Evolutionary conservation across 768 basidiomycete genomes (phyloP).

Genomic region (Tulasnella sp.): DNA sequence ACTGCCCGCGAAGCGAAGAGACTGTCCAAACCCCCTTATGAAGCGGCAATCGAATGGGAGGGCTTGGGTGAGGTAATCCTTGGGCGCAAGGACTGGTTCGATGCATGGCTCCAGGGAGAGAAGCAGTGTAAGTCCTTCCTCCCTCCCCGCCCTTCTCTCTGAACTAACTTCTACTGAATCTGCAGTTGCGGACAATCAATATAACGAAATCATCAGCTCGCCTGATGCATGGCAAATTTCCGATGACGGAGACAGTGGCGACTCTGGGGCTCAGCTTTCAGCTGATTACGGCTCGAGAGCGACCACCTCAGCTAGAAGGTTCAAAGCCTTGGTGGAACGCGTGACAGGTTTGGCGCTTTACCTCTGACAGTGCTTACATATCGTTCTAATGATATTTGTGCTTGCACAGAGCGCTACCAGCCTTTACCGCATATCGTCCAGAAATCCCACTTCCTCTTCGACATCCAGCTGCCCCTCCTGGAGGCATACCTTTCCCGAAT

Average conservation of each 20-base stretch:
- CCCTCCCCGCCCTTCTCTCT: neutral
- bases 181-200: conserved; percentile 80
- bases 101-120: conserved; percentile 84
- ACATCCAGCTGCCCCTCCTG: conserved; percentile 78
- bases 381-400: neutral
- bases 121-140: conserved; percentile 60
- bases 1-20: neutral
- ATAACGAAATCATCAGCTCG: conserved; percentile 71
- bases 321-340: conserved; percentile 83
- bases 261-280: conserved; percentile 33
- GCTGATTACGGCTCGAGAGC: conserved; percentile 45
- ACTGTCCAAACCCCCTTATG: conserved; percentile 22
- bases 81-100: conserved; percentile 81
- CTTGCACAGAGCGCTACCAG: conserved; percentile 73
- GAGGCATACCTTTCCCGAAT: conserved; percentile 71
- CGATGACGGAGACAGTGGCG: conserved; percentile 50
- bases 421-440: conserved; percentile 72
- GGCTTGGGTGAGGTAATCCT: conserved; percentile 79
- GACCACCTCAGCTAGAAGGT: conserved; percentile 73
- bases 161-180: neutral
- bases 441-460: conserved; percentile 73
- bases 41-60: conserved; percentile 42
- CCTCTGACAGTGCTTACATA: neutral
- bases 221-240: conserved; percentile 80
- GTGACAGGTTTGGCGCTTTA: conserved; percentile 62